phyloP scores from a whole-genome alignment of 371 early-diverging fungal species.

The Cokeromyces recurvatus region DNA sequence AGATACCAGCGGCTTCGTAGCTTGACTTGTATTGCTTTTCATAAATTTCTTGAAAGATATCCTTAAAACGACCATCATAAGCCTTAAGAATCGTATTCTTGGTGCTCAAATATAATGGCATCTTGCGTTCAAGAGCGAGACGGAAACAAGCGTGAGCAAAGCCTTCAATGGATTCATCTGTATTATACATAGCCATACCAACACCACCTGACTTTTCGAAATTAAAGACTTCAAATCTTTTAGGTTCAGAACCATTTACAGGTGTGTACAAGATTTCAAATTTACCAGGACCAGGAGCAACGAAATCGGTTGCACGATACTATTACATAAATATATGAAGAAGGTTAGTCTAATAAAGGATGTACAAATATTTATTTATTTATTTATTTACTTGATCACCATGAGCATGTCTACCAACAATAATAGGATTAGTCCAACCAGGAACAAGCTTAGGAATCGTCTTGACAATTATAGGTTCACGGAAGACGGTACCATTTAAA shows the following conservation, averaged over 20 bases:
- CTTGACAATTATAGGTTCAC: constrained; percentile 92
- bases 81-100: constrained; percentile 97
- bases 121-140: constrained; percentile 77
- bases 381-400: constrained; percentile 81
- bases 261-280: constrained; percentile 90
- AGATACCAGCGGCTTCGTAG: constrained; percentile 75
- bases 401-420: constrained; percentile 95
- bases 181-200: constrained; percentile 95
- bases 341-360: too few relatives aligned
- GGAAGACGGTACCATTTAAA: constrained; percentile 96
- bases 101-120: constrained; percentile 94
- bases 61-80: constrained; percentile 98
- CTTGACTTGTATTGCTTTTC: constrained; percentile 68
- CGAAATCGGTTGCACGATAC: constrained; percentile 95
- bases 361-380: background rate
- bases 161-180: constrained; percentile 85
- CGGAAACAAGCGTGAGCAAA: constrained; percentile 95
- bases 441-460: constrained; percentile 91
- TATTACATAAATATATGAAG: constrained; percentile 18
- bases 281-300: constrained; percentile 84
- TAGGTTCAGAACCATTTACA: constrained; percentile 63
- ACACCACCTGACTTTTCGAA: constrained; percentile 82
- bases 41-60: constrained; percentile 91
- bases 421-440: constrained; percentile 93
- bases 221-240: constrained; percentile 70